A percentile compares a stretch with the other conserved stretches of the same genome.
Evolutionary conservation across 1,139 yeast genomes (phyloP).

Genomic region (Saccharomyces hybrid): DNA sequence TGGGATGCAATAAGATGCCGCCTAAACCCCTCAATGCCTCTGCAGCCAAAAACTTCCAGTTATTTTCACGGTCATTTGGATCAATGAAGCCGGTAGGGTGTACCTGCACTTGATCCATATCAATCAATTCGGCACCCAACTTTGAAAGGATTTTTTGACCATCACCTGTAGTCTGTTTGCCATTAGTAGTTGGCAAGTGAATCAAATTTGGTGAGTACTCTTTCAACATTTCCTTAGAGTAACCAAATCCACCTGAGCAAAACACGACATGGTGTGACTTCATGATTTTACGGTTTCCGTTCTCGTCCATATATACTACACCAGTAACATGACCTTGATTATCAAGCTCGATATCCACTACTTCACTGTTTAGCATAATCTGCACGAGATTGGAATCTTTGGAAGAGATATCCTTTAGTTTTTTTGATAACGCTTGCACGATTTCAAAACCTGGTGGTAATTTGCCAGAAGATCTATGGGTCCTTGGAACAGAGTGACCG

Average conservation of each 20-base stretch:
- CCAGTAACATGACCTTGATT: slow-evolving; percentile 37
- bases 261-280: slow-evolving; percentile 45
- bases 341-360: slow-evolving; percentile 45
- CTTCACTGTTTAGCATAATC: slow-evolving; percentile 49
- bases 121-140: slow-evolving; percentile 56
- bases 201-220: slow-evolving; percentile 58
- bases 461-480: slow-evolving; percentile 59
- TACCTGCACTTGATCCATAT: slow-evolving; percentile 71
- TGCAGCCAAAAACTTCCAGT: slow-evolving; percentile 68
- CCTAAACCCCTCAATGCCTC: slow-evolving; percentile 77
- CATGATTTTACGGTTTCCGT: slow-evolving; percentile 22
- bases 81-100: slow-evolving; percentile 83
- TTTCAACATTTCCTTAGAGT: slow-evolving; percentile 42
- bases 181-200: slow-evolving; percentile 65
- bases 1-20: slow-evolving; percentile 54
- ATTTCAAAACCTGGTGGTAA: slow-evolving; percentile 75
- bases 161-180: slow-evolving; percentile 70
- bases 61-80: slow-evolving; percentile 44
- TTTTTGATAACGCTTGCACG: slow-evolving; percentile 52
- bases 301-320: slow-evolving; percentile 42
- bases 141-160: slow-evolving; percentile 57
- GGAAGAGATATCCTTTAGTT: slow-evolving; percentile 43
- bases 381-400: slow-evolving; percentile 45
- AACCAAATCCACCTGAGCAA: slow-evolving; percentile 69
- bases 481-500: slow-evolving; percentile 67